Evolutionary conservation across 768 basidiomycete species (phyloP).

Genomic region (Russula olivacea): DNA sequence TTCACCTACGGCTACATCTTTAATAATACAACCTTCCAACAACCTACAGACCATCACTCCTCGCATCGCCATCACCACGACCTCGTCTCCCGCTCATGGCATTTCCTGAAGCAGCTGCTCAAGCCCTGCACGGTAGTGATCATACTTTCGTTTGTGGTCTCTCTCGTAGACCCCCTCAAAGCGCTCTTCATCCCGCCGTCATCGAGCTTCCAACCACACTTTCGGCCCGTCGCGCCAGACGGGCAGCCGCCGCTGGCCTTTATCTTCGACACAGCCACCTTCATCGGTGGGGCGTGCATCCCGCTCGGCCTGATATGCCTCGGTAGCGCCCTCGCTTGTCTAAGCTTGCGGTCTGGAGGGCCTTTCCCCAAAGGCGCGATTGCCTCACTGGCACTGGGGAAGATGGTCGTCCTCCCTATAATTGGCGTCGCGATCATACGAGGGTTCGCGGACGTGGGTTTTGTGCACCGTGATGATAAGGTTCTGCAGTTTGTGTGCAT

Average conservation of each 20-base stretch:
- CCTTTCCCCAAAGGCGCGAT: constrained; percentile 53
- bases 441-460: constrained; percentile 41
- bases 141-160: constrained; percentile 47
- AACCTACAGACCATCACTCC: not conserved
- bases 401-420: constrained; percentile 52
- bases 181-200: constrained; percentile 51
- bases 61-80: not conserved
- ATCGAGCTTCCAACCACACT: constrained; percentile 37
- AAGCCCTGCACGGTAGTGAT: constrained; percentile 51
- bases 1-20: not conserved
- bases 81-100: not conserved
- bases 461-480: constrained; percentile 48
- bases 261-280: constrained; percentile 48
- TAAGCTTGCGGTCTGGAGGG: constrained; percentile 44
- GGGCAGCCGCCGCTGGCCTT: constrained; percentile 62
- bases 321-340: constrained; percentile 55
- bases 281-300: constrained; percentile 58
- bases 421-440: constrained; percentile 52
- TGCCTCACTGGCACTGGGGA: constrained; percentile 44
- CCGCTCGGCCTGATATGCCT: constrained; percentile 58
- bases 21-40: not conserved
- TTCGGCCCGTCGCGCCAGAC: constrained; percentile 44
- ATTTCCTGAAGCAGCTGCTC: constrained; percentile 29
- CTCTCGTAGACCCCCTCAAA: constrained; percentile 52
- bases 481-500: constrained; percentile 65